Evolutionary conservation across 2,329 filamentous ascomycete species (phyloP), one percentile per base, ranked within the genome.

Genomic region (Aspergillus proliferans): DNA sequence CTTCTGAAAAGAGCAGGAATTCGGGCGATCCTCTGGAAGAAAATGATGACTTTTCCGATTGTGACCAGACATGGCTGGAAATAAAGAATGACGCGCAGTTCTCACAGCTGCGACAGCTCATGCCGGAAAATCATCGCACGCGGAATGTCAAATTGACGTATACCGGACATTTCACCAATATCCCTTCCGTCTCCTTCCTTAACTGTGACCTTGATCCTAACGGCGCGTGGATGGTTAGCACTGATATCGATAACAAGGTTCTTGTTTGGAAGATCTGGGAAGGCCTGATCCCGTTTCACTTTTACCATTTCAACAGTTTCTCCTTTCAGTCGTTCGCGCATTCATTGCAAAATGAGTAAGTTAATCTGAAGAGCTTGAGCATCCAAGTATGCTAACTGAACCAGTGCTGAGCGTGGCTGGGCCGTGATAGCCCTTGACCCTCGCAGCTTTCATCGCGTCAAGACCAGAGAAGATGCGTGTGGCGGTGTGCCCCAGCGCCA

Each of bases 131-230:
- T 15, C 61, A 68, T 47, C 69, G 73, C 24, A 65, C 65, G 6
- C 63, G 63, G 12, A 76, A 76, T 51, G 61, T 75, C 30, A 69
- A 67, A 36, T 58, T 75, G 38, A 69, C 62, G 12, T 70, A 75
- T 36, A 59, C 51, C 8, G 71, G 71, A 3, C 74, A 76, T 57
- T 59, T 58, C 19, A 58, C 66, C 7, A 84, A 85, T 55, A 80
- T 84, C 15, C 82, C 82, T 1, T 71, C 71, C 42, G 71, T 85
- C 18, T 71, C 74, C 0, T 84, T 85, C 59, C 73, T 80, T 51
- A 83, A 83, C 52, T 80, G 72, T 34, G 74, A 75, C 14, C 67
- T 78, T 38, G 81, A 83, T 55, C 71, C 74, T 0, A 67, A 74
- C 22, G 81, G 78, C 4, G 68, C 70, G 46, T 83, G 78, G 76